Conservation (phyloP, 1,139 yeast genomes). For the Pichia sp. region DNA sequence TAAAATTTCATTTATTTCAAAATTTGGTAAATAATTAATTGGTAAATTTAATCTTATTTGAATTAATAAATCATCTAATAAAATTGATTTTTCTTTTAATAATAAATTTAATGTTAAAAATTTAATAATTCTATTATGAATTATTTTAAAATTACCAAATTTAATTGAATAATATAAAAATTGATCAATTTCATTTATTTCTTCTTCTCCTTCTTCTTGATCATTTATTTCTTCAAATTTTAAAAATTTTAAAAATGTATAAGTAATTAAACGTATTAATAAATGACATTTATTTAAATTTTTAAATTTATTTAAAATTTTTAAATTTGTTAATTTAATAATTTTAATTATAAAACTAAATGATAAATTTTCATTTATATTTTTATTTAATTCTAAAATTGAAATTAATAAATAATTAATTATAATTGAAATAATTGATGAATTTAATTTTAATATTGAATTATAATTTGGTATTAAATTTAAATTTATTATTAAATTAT, state of each 20-base stretch:
- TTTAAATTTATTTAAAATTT: neutral
- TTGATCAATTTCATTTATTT: conserved; percentile 7
- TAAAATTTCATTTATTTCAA: conserved; percentile 18
- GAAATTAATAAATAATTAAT: conserved; percentile 1
- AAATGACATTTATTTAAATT: conserved; percentile 1
- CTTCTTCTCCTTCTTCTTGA: neutral
- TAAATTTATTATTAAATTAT: neutral
- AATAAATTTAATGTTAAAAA: conserved; percentile 24
- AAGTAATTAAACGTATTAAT: conserved; percentile 1
- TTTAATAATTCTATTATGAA: conserved; percentile 36
- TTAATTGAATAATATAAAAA: conserved; percentile 17
- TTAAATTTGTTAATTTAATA: neutral
- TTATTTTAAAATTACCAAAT: neutral
- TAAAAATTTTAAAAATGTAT: conserved; percentile 1
- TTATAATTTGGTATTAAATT: conserved; percentile 5
- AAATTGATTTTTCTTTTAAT: conserved; percentile 1
- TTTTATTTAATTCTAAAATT: neutral
- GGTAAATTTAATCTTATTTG: conserved; percentile 66
- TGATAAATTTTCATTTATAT: neutral
- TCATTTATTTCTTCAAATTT: neutral
- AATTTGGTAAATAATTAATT: conserved; percentile 33
- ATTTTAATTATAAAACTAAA: neutral
- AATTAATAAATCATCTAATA: conserved; percentile 44
- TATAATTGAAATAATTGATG: neutral
- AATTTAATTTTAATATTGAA: neutral